Conservation (phyloP, 2,329 filamentous ascomycete species). For the Microcyclosporella mali region DNA sequence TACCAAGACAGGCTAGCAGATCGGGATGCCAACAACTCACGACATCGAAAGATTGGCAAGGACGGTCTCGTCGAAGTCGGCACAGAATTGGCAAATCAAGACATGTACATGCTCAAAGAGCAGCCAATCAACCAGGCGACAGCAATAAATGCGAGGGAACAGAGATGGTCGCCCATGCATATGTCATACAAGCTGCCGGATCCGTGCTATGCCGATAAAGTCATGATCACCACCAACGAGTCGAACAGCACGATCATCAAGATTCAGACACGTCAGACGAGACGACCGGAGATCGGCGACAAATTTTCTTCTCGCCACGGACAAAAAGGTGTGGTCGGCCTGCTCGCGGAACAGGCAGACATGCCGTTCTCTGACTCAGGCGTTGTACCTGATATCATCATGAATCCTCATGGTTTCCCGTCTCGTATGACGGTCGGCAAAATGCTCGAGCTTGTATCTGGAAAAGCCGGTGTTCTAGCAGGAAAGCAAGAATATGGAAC, state of each 20-base stretch:
- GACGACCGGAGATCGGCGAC: constrained; percentile 89
- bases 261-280: constrained; percentile 91
- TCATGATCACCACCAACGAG: constrained; percentile 86
- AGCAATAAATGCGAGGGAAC: constrained; percentile 17
- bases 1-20: constrained; percentile 57
- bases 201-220: constrained; percentile 88
- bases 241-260: constrained; percentile 83
- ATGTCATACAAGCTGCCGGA: constrained; percentile 57
- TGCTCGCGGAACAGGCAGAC: constrained; percentile 93
- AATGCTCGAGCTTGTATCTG: constrained; percentile 87
- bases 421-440: constrained; percentile 99
- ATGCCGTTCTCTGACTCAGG: constrained; percentile 92
- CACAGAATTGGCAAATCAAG: constrained; percentile 66
- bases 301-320: constrained; percentile 98
- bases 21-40: constrained; percentile 44
- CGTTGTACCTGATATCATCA: constrained; percentile 96
- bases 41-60: constrained; percentile 66
- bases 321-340: constrained; percentile 94
- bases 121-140: constrained; percentile 72
- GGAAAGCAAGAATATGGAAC: constrained; percentile 87
- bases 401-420: constrained; percentile 99
- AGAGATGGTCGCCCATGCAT: constrained; percentile 27
- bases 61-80: constrained; percentile 89
- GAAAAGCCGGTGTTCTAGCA: constrained; percentile 83
- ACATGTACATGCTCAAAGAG: constrained; percentile 87